Evolutionary conservation across 139 green algal species (phyloP), one percentile per base, ranked within the genome.

Genomic region (Picochlorum sp.): DNA sequence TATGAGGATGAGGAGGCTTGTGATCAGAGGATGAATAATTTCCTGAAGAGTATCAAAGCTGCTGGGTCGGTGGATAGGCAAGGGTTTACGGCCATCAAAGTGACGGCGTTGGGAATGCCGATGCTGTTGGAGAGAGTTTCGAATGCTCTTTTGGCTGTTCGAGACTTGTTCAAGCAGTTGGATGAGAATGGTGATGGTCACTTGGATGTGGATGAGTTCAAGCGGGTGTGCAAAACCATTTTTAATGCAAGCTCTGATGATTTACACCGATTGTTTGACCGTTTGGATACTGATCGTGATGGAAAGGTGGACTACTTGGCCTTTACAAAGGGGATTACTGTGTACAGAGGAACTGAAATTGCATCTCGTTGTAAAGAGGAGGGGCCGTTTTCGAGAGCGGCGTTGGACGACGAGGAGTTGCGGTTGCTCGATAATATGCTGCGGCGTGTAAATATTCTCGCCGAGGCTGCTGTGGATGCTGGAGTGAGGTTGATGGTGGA

Each of bases 71-170:
- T 81, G 34, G 73, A 78, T 28, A 69, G 78, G 5, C 60, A 81
- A 34, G 77, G 83, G 7, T 95, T 92, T 80, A 83, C 87, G 18
- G 87, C 87, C 4, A 85, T 95, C 73, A 91, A 95, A 79, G 69
- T 95, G 8, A 96, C 89, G 14, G 86, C 86, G 4, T 79, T 96
- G 62, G 89, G 86, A 45, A 87, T 88, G 67, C 86, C 89, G 0
- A 65, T 64, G 45, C 77, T 96, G 62, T 74, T 96, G 63, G 73
- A 92, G 73, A 77, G 83, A 24, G 79, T 86, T 13, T 82, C 69
- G 47, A 70, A 51, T 18, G 72, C 69, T 3, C 65, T 90, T 31
- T n/a, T 68, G 11, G 63, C 72, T 21, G 74, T 94, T 15, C 66
- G 68, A 4, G 65, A 70, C 56, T 73, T 93, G 41, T 93, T 95